Evolutionary conservation across 2,329 filamentous ascomycete species (phyloP).

Genomic region (Ramularia collo-cygni): DNA sequence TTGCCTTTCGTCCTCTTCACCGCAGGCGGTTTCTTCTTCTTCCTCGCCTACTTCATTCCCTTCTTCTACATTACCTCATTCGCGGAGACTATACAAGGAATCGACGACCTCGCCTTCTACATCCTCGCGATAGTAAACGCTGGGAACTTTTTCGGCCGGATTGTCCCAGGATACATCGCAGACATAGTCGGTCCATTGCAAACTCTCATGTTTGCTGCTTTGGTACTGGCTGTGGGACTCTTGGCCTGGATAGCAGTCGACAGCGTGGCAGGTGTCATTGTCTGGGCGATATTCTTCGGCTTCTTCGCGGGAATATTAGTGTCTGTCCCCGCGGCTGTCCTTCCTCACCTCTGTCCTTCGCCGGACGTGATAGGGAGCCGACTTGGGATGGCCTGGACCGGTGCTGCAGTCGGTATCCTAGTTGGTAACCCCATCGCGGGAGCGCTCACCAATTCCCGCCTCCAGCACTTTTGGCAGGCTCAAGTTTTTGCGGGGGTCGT

Average conservation of each 20-base stretch:
- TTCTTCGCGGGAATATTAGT: conserved; percentile 45
- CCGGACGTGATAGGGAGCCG: conserved; percentile 44
- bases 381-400: conserved; percentile 50
- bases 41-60: background rate
- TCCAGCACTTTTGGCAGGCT: conserved; percentile 21
- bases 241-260: conserved; percentile 35
- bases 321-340: conserved; percentile 39
- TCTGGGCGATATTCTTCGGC: conserved; percentile 40
- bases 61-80: background rate
- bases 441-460: conserved; percentile 22
- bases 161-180: conserved; percentile 39
- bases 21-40: no score
- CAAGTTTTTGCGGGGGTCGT: conserved; percentile 27
- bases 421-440: conserved; percentile 53
- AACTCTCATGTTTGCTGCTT: conserved; percentile 38
- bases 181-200: conserved; percentile 43
- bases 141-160: conserved; percentile 42
- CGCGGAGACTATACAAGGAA: background rate
- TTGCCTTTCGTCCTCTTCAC: no score
- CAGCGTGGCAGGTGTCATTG: conserved; percentile 33
- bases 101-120: conserved; percentile 54
- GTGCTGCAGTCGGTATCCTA: conserved; percentile 43
- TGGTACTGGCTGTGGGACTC: conserved; percentile 35
- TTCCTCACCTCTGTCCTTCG: conserved; percentile 38
- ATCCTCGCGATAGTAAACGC: conserved; percentile 62